phyloP scores from a whole-genome alignment of 106 monocot species.

The Posidonia australis region DNA sequence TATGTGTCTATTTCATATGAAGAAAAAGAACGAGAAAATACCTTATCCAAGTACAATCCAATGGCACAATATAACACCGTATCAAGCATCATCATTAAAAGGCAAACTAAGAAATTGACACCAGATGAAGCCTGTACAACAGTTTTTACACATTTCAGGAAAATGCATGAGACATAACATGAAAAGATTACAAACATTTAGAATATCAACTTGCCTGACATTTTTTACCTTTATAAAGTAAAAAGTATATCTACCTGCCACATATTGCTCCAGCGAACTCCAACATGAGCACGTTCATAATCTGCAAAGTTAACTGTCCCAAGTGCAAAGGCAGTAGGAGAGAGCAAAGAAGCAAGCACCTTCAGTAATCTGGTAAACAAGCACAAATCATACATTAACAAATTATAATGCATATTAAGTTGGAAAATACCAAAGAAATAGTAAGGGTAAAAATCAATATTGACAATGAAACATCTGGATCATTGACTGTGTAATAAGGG shows the following conservation, averaged over 20 bases:
- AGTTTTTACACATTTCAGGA: neutral
- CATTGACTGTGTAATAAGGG: constrained; percentile 86
- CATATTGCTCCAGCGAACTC: constrained; percentile 82
- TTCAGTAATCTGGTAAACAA: constrained; percentile 52
- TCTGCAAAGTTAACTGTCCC: constrained; percentile 94
- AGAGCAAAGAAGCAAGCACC: constrained; percentile 68
- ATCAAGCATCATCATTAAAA: constrained; percentile 78
- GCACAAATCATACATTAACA: neutral
- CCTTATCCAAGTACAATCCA: constrained; percentile 83
- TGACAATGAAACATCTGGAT: constrained; percentile 62
- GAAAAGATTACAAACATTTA: neutral
- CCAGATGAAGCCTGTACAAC: constrained; percentile 67
- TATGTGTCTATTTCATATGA: neutral
- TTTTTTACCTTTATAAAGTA: neutral
- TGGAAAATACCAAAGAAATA: neutral
- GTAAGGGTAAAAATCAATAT: constrained; percentile 8
- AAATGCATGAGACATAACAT: neutral
- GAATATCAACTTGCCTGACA: neutral
- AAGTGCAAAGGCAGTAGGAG: constrained; percentile 87
- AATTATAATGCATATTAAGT: neutral
- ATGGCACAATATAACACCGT: constrained; percentile 43
- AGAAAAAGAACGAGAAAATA: constrained; percentile 13
- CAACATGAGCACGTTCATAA: constrained; percentile 97
- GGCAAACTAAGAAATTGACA: constrained; percentile 80
- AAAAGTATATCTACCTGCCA: constrained; percentile 54